Base-by-base conservation (phyloP, 2,329 filamentous ascomycete genomes). In the Teratosphaeria destructans region DNA sequence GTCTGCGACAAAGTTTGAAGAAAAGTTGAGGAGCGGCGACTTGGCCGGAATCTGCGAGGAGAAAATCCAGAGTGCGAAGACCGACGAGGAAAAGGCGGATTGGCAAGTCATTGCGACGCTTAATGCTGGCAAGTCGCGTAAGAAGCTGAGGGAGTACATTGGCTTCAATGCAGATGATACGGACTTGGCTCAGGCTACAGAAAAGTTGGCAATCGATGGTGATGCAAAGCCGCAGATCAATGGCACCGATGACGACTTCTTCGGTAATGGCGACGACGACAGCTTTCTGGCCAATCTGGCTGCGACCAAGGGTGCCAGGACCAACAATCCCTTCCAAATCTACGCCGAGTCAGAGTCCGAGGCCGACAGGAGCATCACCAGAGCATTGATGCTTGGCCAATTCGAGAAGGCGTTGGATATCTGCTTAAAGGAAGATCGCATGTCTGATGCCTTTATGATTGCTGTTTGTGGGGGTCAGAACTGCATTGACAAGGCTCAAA, bases 401-500 rank as follows among this genome's bases (percentile, higher is more conserved):
- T 99, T 99, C 69, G 85, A 92, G 60, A 88, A 88, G 71, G 94
- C 94, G 19, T 86, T 95, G 60, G 89, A 95, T 59, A 84, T 96
- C 57, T 96, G 91, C 67, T 77, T 99, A 16, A 86, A 89, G 68
- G 90, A 96, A 73, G 86, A 95, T 65, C 86, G 92, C 57, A 85
- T 97, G 72, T 94, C 94, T 0, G 94, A 99, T 76, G 94, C 94
- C 47, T 96, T 99, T 76, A 90, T 99, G 79, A 93, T 99, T 71
- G 94, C 95, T 54, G 96, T 97, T 68, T 97, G 92, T 69, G 92
- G 94, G 60, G 94, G 93, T 55, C 90, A 95, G 72, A 88, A 91
- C 65, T 88, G 95, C 61, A 87, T 97, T 52, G 90, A 96, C 68
- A 96, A 95, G 78, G 93, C 93, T 5, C 94, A 97, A 74, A 82